Conservation (phyloP, 2,329 filamentous ascomycete genomes). For the Colletotrichum trifolii region DNA sequence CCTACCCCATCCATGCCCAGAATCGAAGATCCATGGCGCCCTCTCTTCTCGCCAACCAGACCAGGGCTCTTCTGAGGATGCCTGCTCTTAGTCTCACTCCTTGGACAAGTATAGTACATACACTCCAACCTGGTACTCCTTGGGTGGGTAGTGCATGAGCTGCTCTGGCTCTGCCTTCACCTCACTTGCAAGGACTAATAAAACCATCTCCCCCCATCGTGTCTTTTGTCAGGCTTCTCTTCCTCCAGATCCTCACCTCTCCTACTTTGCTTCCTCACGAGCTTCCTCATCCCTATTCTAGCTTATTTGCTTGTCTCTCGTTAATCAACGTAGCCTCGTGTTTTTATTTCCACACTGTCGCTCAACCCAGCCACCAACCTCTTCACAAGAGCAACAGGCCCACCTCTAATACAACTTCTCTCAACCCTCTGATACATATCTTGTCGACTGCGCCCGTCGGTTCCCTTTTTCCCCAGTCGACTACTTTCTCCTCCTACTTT, state of each 20-base stretch:
- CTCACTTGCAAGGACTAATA: constrained; percentile 26
- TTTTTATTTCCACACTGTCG: constrained; percentile 33
- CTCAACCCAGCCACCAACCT: constrained; percentile 26
- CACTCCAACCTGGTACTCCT: too few species aligned
- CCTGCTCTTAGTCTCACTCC: too few species aligned
- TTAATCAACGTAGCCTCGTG: constrained; percentile 32
- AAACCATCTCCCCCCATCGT: constrained; percentile 32
- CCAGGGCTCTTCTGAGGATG: too few species aligned
- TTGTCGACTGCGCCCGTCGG: constrained; percentile 4
- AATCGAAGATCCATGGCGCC: too few species aligned
- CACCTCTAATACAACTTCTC: constrained; percentile 21
- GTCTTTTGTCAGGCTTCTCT: not conserved
- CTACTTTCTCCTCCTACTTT: not conserved
- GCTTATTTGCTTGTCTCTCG: constrained; percentile 33
- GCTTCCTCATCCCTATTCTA: constrained; percentile 24
- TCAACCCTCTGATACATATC: constrained; percentile 23
- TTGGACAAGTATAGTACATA: too few species aligned
- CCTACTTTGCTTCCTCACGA: constrained; percentile 25
- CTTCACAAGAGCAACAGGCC: constrained; percentile 16
- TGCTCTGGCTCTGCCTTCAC: constrained; percentile 29
- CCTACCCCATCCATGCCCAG: constrained; percentile 11
- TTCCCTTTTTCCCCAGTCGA: not conserved
- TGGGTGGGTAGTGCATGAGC: not conserved
- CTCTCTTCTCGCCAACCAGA: too few species aligned
- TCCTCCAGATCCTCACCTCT: constrained; percentile 22